phyloP scores from a whole-genome alignment of 371 early-diverging fungal genomes.

The Amoeboaphelidium occidentale region DNA sequence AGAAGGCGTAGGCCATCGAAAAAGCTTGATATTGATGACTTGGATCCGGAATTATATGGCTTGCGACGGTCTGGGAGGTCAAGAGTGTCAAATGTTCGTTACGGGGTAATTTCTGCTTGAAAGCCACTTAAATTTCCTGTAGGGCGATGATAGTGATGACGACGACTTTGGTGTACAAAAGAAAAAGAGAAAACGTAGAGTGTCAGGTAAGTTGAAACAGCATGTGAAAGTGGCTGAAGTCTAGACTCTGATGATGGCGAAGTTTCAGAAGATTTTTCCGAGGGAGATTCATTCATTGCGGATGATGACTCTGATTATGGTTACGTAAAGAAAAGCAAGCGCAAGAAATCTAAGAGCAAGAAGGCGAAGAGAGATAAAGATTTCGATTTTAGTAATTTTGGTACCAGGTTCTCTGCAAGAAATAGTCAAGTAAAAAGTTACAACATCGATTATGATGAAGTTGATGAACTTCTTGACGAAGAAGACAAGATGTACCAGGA shows the following conservation, averaged over 20 bases:
- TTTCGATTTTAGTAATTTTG: not conserved
- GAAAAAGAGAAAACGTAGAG: not conserved
- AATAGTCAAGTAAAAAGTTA: no score
- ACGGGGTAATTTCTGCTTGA: conserved; percentile 2
- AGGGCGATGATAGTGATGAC: conserved; percentile 6
- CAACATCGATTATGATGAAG: conserved; percentile 13
- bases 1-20: no score
- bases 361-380: not conserved
- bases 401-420: no score
- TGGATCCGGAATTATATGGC: conserved; percentile 24
- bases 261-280: conserved; percentile 5
- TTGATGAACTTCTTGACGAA: conserved; percentile 8
- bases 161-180: conserved; percentile 11
- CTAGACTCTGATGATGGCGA: conserved; percentile 14
- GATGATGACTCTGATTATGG: not conserved
- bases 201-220: not conserved
- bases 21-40: no score
- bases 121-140: not conserved
- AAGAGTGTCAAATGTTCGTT: conserved; percentile 1
- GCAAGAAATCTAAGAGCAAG: not conserved
- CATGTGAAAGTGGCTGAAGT: not conserved
- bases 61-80: conserved; percentile 24
- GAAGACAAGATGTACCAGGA: conserved; percentile 16
- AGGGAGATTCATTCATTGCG: not conserved
- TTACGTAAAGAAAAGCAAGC: not conserved